Base-by-base conservation (phyloP, 768 basidiomycete genomes). In the Tylopilus vinaceipallidus region DNA sequence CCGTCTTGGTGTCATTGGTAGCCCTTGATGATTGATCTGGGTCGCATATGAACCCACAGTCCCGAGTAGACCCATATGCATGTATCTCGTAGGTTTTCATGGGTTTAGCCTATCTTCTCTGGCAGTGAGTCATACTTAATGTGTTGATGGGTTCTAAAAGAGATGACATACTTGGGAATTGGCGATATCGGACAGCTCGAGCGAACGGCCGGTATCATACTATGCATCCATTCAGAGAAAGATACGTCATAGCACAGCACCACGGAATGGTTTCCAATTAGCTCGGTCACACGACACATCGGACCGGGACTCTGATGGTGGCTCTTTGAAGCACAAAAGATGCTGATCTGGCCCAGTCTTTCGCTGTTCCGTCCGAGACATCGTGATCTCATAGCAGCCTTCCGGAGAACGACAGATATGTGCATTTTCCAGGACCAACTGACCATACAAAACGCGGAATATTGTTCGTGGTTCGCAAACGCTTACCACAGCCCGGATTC, bases 341-440 rank as follows among this genome's bases (percentile, higher is more conserved):
- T 16, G 22, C n/a, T 17, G n/a, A 38, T 41, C 36, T 47, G 17
- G 22, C 26, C 19, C 32, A 39, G 20, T 42, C 33, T 50, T 27
- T 26, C 22, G 17, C 40, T 51, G 45, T 36, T 54, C 61, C 50
- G 33, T 23, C 62, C 54, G 56, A 55, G 37, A 55, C 51, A 45
- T 17, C 35, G 13, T 22, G 32, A 41, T 36, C 43, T 33, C 23
- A 33, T 19, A 20, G 37, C 45, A 22, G 42, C 20, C 32, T 2
- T 42, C 35, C 35, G 6, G 19, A 55, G 45, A 35, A 24, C 29
- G 47, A 53, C 43, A 46, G 45, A 55, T 58, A 38, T 14, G 42
- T 54, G 0, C 48, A 45, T 43, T 45, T 37, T 16, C 11, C 11
- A 41, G 35, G 20, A 37, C 17, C 17, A 29, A 40, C 24, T 44